These are phyloP conservation scores for Candida mesenterica DNA, from an alignment of 1,139 yeast species.

Conservation along the genomic window DNA sequence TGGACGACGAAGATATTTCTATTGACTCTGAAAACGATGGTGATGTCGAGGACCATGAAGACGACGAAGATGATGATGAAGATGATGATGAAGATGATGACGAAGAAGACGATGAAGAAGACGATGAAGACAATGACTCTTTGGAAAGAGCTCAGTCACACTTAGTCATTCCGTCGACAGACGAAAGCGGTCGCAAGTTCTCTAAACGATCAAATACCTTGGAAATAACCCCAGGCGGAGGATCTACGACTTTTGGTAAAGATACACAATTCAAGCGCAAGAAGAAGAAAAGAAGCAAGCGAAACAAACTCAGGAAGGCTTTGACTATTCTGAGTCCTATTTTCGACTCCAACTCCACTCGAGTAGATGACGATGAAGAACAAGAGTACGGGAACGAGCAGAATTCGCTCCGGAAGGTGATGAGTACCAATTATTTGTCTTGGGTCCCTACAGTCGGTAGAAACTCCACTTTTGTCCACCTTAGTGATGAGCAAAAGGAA, in stretches of 20 bases:
- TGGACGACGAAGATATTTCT: constrained; percentile 19
- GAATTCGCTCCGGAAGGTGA: constrained; percentile 17
- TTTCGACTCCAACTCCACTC: constrained; percentile 8
- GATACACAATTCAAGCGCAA: constrained; percentile 17
- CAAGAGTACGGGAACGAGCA: constrained; percentile 12
- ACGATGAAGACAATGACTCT: constrained; percentile 11
- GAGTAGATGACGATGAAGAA: constrained; percentile 18
- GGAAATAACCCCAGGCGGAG: constrained; percentile 30
- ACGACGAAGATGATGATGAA: constrained; percentile 15
- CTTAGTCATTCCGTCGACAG: constrained; percentile 33
- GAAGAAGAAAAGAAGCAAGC: constrained; percentile 7
- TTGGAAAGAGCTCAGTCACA: constrained; percentile 34
- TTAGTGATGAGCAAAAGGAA: constrained; percentile 81
- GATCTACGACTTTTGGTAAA: background rate
- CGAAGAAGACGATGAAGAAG: constrained; percentile 11
- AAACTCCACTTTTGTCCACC: constrained; percentile 84
- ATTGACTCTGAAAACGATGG: constrained; percentile 22
- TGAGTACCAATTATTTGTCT: constrained; percentile 69
- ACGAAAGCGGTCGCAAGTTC: constrained; percentile 34
- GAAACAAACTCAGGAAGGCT: constrained; percentile 11
- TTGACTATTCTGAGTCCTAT: constrained; percentile 4
- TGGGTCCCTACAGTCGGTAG: constrained; percentile 95
- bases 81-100: constrained; percentile 16
- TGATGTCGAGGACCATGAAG: constrained; percentile 16
- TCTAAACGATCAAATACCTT: constrained; percentile 47